Base-by-base conservation (phyloP, 176 grass and related monocot genomes). In the Stipa capillata region DNA sequence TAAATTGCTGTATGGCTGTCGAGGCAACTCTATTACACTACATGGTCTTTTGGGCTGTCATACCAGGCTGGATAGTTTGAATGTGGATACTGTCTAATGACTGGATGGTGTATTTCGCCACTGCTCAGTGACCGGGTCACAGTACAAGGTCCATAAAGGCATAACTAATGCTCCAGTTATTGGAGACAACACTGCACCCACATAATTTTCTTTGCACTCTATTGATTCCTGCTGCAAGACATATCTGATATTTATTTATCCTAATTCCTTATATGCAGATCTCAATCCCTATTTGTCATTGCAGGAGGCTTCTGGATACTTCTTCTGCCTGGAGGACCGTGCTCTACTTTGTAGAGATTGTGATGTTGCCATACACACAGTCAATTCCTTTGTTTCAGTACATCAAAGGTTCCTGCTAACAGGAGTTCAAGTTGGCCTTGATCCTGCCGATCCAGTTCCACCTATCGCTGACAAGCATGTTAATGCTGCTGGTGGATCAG, bases 251-350 rank as follows among this genome's bases (percentile, higher is more conserved):
- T 68, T 60, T 35, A 59, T 77, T 63, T n/a, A n/a, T n/a, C 5
- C 34, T 77, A 36, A 24, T 25, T 44, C 21, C 32, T 36, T 50
- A 43, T 17, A 6, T 6, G 21, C 10, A 52, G 10, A 52, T 50
- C 57, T 65, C 42, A 83, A 42, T 18, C n/a, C 51, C 44, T 53
- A 41, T 39, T 83, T 81, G 7, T 27, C 74, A 71, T 69, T 87
- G 32, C 85, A 99, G 96, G 96, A 95, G 70, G 87, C 81, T 62
- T 73, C 90, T 52, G 96, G 96, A 65, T 99, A 89, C 72, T 99
- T 99, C 69, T 99, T 99, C 90, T 99, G 96, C 84, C 77, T 95
- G 61, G 92, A 99, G 64, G 92, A 99, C 48, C 96, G 92, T 17
- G 92, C 96, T 27, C 65, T 99, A 59, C 92, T 99, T 27, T 99